Base-by-base conservation (phyloP, 129 eudicot genomes). In the Deinandra increscens region DNA sequence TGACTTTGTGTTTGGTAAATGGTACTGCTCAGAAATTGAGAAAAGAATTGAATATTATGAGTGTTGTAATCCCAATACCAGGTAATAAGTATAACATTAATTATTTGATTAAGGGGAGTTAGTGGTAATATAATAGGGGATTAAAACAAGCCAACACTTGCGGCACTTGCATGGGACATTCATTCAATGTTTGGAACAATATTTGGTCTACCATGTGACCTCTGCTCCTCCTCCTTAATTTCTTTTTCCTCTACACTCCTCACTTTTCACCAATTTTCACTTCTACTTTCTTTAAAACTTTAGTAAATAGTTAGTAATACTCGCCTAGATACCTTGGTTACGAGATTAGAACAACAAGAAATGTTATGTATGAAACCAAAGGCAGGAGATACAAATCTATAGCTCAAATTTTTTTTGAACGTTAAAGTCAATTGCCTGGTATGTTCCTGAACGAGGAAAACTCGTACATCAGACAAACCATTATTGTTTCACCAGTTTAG, bases 1-100 rank as follows among this genome's bases (percentile, higher is more conserved):
- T 78, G 81, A 78, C 86, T 75, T 81, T 58, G 84, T 81, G 83
- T 81, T 85, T 74, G 48, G 60, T 77, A 76, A 79, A 81, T 74
- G 48, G 60, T 77, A 76, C 76, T 39, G 58, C 44, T 62, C 60
- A 13, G 77, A 66, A 67, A 46, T 70, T 76, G 42, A 81, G 75
- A 64, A 61, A 4, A 18, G 41, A 77, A 69, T 37, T 55, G 67
- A 68, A 39, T 72, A 56, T 56, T 51, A n/a, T n/a, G n/a, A 50
- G 55, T 55, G 66, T 78, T 48, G n/a, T 64, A 59, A 83, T 78
- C 83, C 83, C 81, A 4, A 78, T 73, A 23, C 36, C 18, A 4
- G 41, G 46, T 39, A 31, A 15, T 17, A 53, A 23, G n/a, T 63
- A 51, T 37, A 26, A 9, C 8, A 41, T 53, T 65, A 53, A 19